phyloP scores from a whole-genome alignment of 352 stramenopile genomes.

The Globisporangium iwayamae region DNA sequence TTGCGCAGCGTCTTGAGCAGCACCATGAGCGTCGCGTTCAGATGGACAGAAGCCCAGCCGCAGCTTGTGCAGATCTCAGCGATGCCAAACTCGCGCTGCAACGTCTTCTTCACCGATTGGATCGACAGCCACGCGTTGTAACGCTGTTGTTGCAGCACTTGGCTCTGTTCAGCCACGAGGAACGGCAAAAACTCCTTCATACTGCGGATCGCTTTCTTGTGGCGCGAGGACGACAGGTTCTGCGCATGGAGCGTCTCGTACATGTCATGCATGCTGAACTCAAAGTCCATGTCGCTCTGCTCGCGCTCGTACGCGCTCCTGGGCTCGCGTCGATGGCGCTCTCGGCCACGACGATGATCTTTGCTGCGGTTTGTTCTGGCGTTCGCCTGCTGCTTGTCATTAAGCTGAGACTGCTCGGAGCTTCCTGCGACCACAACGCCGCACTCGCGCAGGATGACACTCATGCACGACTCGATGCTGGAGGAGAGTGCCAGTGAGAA shows the following conservation, averaged over 20 bases:
- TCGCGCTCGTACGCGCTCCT: slow-evolving; percentile 6
- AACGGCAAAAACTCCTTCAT: slow-evolving; percentile 41
- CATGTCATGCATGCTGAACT: slow-evolving; percentile 38
- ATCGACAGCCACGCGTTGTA: slow-evolving; percentile 48
- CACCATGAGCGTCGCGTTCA: slow-evolving; percentile 58
- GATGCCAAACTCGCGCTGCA: slow-evolving; percentile 52
- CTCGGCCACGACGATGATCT: not conserved
- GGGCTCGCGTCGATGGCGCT: slow-evolving; percentile 12
- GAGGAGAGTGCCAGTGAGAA: slow-evolving; percentile 41
- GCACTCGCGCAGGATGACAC: slow-evolving; percentile 44
- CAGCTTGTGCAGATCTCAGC: slow-evolving; percentile 45
- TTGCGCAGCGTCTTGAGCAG: slow-evolving; percentile 59
- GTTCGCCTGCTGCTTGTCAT: slow-evolving; percentile 4
- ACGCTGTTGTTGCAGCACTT: slow-evolving; percentile 33
- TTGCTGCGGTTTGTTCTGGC: not conserved
- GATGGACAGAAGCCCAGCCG: slow-evolving; percentile 53
- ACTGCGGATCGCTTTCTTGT: slow-evolving; percentile 31
- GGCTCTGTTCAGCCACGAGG: slow-evolving; percentile 33
- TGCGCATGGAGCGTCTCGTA: slow-evolving; percentile 22
- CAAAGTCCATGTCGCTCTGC: slow-evolving; percentile 52
- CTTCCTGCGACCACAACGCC: slow-evolving; percentile 27
- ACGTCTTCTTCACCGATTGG: slow-evolving; percentile 41
- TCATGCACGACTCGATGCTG: slow-evolving; percentile 51
- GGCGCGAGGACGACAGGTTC: slow-evolving; percentile 18
- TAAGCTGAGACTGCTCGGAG: slow-evolving; percentile 2